Conservation (phyloP, 768 basidiomycete genomes). For the Termitomyces sp. region DNA sequence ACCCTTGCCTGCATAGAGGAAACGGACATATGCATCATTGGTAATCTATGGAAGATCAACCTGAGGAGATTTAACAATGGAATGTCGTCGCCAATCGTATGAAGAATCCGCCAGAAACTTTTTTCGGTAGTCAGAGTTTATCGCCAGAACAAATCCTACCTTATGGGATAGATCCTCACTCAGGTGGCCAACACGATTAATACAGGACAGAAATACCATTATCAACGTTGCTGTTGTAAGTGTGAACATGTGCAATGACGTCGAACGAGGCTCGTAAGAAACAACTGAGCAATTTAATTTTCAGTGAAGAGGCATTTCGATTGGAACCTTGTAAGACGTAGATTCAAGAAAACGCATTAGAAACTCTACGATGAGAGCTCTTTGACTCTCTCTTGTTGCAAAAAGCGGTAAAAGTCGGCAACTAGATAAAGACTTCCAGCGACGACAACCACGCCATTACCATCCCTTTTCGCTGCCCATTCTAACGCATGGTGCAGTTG, state of each 20-base stretch:
- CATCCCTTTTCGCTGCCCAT: slow-evolving; percentile 49
- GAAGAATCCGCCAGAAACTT: too few relatives aligned
- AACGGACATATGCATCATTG: too few relatives aligned
- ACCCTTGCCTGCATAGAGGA: too few relatives aligned
- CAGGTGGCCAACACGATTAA: not conserved
- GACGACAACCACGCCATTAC: slow-evolving; percentile 56
- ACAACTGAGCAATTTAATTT: not conserved
- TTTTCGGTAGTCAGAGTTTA: too few relatives aligned
- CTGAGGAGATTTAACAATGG: too few relatives aligned
- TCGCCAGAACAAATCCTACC: too few relatives aligned
- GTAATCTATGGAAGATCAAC: too few relatives aligned
- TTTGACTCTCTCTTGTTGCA: not conserved
- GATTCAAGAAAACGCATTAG: not conserved
- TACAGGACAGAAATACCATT: not conserved
- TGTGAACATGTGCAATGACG: not conserved
- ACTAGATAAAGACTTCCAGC: slow-evolving; percentile 95
- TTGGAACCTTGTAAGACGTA: not conserved
- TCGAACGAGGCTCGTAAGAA: not conserved
- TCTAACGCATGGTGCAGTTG: slow-evolving; percentile 30
- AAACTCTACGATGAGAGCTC: not conserved
- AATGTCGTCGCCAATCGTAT: too few relatives aligned
- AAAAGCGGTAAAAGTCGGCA: slow-evolving; percentile 82
- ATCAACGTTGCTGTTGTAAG: not conserved
- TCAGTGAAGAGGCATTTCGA: not conserved
- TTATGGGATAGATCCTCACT: too few relatives aligned